Conservation (phyloP, 805 yeast species). For the Hanseniaspora clermontiae region DNA sequence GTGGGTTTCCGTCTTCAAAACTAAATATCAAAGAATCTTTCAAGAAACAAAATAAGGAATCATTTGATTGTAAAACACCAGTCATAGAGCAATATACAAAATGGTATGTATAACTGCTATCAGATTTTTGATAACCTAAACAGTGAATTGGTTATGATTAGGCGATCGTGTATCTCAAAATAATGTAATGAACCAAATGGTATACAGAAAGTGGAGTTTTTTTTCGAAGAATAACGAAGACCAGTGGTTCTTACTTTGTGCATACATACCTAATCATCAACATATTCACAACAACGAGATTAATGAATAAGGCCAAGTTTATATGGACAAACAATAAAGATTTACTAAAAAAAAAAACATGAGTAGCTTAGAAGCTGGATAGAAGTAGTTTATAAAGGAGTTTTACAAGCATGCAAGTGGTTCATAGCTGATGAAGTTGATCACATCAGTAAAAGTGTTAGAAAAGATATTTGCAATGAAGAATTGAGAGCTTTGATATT, state of each 20-base stretch:
- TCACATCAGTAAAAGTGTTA: too few species aligned
- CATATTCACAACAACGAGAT: background rate
- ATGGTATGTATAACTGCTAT: constrained; percentile 19
- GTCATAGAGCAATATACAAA: constrained; percentile 13
- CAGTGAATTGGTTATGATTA: too few species aligned
- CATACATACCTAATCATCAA: background rate
- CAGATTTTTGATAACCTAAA: constrained; percentile 8
- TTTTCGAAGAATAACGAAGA: background rate
- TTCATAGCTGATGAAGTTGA: too few species aligned
- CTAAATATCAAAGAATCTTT: too few species aligned
- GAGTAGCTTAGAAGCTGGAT: too few species aligned
- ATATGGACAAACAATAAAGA: background rate
- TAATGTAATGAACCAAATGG: background rate
- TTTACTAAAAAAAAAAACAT: too few species aligned
- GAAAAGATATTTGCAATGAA: too few species aligned
- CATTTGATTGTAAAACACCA: background rate
- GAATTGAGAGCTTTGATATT: too few species aligned
- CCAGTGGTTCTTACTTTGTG: background rate
- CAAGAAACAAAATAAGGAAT: background rate
- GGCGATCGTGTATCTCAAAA: background rate
- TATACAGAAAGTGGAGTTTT: background rate
- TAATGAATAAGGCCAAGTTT: too few species aligned
- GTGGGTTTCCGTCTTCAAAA: background rate
- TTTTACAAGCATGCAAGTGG: too few species aligned
- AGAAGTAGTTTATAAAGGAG: too few species aligned